These are phyloP conservation scores for Nigrograna mackinnonii DNA, from an alignment of 2,329 filamentous ascomycete species.

Conservation along the genomic window DNA sequence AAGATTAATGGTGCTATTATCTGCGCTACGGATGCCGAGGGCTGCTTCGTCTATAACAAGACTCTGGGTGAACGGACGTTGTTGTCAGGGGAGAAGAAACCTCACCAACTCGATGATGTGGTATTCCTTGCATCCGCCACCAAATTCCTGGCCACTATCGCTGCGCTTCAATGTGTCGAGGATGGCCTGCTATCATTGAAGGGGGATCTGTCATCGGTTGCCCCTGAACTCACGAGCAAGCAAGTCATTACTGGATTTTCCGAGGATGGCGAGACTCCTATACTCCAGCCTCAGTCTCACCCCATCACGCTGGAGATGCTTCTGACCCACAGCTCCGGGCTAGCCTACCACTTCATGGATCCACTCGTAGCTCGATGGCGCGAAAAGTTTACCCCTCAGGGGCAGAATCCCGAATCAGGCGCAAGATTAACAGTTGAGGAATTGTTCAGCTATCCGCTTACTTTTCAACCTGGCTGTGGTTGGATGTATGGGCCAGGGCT, in stretches of 20 bases:
- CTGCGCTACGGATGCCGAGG: background rate
- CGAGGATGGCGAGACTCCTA: conserved; percentile 5
- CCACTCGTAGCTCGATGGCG: conserved; percentile 48
- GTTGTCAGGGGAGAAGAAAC: background rate
- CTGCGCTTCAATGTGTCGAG: conserved; percentile 22
- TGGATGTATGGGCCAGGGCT: conserved; percentile 53
- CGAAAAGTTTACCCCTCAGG: conserved; percentile 3
- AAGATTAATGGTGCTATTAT: conserved; percentile 22
- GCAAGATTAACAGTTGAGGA: conserved; percentile 10
- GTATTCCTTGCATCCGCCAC: conserved; percentile 60
- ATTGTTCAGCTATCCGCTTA: conserved; percentile 35
- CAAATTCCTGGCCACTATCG: conserved; percentile 24
- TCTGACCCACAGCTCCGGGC: conserved; percentile 53
- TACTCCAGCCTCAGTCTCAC: conserved; percentile 5
- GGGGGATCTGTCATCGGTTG: conserved; percentile 12
- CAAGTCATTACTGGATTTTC: conserved; percentile 12
- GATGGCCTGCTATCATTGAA: conserved; percentile 20
- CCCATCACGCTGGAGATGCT: conserved; percentile 34
- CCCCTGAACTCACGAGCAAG: conserved; percentile 26
- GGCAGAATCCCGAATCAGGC: background rate
- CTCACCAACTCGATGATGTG: conserved; percentile 49
- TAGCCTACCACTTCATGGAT: conserved; percentile 47
- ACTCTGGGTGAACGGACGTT: background rate
- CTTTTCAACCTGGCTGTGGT: conserved; percentile 47
- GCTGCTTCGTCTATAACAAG: background rate